These are phyloP conservation scores for Fusarium virguliforme DNA, from an alignment of 2,329 filamentous ascomycete genomes.

Conservation along the genomic window DNA sequence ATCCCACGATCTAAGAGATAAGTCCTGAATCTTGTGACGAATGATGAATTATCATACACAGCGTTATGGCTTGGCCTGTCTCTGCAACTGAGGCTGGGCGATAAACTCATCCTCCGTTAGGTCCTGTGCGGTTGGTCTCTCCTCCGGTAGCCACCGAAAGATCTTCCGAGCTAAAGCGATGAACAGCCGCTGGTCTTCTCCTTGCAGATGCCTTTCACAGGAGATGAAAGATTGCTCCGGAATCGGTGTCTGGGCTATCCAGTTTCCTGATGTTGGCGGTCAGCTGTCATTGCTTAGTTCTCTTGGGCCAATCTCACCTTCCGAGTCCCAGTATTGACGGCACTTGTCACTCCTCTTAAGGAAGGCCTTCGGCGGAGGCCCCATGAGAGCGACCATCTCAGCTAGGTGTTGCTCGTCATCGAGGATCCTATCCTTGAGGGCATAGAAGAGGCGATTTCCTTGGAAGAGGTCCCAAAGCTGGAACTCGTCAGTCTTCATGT, in stretches of 20 bases:
- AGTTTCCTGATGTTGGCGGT: background rate
- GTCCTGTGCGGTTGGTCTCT: background rate
- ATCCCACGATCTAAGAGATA: too few species aligned
- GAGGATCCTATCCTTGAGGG: conserved; percentile 16
- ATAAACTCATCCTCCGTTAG: background rate
- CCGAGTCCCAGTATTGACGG: background rate
- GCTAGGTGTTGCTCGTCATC: conserved; percentile 40
- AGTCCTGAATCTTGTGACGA: too few species aligned
- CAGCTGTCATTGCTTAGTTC: background rate
- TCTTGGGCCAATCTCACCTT: background rate
- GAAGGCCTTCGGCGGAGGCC: conserved; percentile 27
- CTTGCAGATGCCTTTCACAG: background rate
- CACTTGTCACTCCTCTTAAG: conserved; percentile 27
- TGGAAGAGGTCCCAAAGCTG: conserved; percentile 35
- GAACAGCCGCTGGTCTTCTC: background rate
- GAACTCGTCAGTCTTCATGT: background rate
- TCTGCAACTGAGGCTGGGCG: background rate
- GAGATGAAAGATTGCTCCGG: background rate
- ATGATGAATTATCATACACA: too few species aligned
- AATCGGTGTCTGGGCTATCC: background rate
- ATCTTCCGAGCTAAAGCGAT: background rate
- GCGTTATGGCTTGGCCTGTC: background rate
- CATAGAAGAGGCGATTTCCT: conserved; percentile 13
- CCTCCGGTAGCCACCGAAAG: background rate
- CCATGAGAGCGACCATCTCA: conserved; percentile 36